phyloP scores from a whole-genome alignment of 1,139 yeast genomes.

The Hansenula sp. region DNA sequence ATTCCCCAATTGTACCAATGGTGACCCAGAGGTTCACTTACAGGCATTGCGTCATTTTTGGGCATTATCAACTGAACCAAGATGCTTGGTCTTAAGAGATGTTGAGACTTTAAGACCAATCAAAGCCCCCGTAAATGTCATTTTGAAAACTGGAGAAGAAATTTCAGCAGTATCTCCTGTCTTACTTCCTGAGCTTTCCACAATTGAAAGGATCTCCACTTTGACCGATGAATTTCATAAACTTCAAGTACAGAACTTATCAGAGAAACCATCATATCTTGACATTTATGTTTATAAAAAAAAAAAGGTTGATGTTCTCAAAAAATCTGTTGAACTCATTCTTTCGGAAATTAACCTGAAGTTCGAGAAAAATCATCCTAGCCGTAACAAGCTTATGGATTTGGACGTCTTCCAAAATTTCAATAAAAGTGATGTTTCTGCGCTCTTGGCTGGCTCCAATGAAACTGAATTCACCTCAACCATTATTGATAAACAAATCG shows the following conservation, averaged over 20 bases:
- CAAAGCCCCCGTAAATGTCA: slow-evolving; percentile 46
- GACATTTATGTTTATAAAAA: slow-evolving; percentile 50
- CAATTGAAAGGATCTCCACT: slow-evolving; percentile 37
- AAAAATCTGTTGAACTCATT: slow-evolving; percentile 36
- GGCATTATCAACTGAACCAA: slow-evolving; percentile 78
- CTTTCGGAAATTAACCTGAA: slow-evolving; percentile 17
- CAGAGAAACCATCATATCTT: slow-evolving; percentile 37
- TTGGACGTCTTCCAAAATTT: slow-evolving; percentile 13
- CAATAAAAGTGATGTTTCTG: slow-evolving; percentile 15
- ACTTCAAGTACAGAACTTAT: slow-evolving; percentile 36
- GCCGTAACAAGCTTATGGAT: slow-evolving; percentile 7
- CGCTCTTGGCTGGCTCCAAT: slow-evolving; percentile 10
- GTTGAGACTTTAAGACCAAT: slow-evolving; percentile 54
- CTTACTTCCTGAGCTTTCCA: slow-evolving; percentile 57
- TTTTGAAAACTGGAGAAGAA: slow-evolving; percentile 37
- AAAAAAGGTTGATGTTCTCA: slow-evolving; percentile 38
- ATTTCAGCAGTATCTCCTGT: slow-evolving; percentile 49
- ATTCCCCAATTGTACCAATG: slow-evolving; percentile 42
- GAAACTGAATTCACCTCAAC: slow-evolving; percentile 29
- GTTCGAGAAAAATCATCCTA: slow-evolving; percentile 9
- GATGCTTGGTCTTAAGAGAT: slow-evolving; percentile 77
- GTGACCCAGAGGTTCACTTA: slow-evolving; percentile 56
- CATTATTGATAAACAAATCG: slow-evolving; percentile 54
- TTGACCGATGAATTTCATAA: slow-evolving; percentile 42
- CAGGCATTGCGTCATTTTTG: slow-evolving; percentile 91